A percentile compares a stretch with the other conserved stretches of the same genome.
Evolutionary conservation across 257 asterid genomes (phyloP).

Genomic region (Ilex aquifolium): DNA sequence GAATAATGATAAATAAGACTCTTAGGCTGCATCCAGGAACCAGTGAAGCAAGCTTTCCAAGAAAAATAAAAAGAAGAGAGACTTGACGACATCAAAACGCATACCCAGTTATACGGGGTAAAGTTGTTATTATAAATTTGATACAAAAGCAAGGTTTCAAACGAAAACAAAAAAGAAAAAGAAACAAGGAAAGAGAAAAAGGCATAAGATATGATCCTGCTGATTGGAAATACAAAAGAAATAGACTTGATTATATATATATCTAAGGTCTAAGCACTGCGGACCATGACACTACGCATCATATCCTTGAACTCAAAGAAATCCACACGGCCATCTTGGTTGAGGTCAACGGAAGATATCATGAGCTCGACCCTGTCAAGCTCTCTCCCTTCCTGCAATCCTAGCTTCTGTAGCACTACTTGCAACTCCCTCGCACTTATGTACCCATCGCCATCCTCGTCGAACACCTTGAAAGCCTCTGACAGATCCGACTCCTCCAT

Average conservation of each 20-base stretch:
- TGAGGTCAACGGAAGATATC: constrained; percentile 65
- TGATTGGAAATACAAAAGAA: neutral
- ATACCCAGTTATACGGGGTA: too few relatives aligned
- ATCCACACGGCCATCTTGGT: constrained; percentile 67
- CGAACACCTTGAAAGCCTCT: constrained; percentile 82
- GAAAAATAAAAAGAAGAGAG: too few relatives aligned
- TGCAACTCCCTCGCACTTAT: constrained; percentile 67
- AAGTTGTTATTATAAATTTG: too few relatives aligned
- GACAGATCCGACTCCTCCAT: constrained; percentile 51
- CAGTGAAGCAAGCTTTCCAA: too few relatives aligned
- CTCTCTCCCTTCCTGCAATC: constrained; percentile 51
- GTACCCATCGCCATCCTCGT: constrained; percentile 70
- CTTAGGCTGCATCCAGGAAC: too few relatives aligned
- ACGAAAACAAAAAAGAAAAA: too few relatives aligned
- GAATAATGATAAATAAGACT: too few relatives aligned
- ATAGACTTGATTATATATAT: too few relatives aligned
- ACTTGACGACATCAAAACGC: too few relatives aligned
- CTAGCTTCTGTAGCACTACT: constrained; percentile 51
- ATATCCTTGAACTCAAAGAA: constrained; percentile 72
- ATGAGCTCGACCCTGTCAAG: constrained; percentile 56
- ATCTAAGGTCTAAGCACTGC: constrained; percentile 9
- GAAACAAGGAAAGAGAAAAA: too few relatives aligned
- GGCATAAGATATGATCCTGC: too few relatives aligned
- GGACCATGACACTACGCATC: constrained; percentile 54
- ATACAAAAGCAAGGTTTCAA: too few relatives aligned